Evolutionary conservation across 805 yeast species (phyloP), one percentile per base, ranked within the genome.

Genomic region (Saturnispora dispora): DNA sequence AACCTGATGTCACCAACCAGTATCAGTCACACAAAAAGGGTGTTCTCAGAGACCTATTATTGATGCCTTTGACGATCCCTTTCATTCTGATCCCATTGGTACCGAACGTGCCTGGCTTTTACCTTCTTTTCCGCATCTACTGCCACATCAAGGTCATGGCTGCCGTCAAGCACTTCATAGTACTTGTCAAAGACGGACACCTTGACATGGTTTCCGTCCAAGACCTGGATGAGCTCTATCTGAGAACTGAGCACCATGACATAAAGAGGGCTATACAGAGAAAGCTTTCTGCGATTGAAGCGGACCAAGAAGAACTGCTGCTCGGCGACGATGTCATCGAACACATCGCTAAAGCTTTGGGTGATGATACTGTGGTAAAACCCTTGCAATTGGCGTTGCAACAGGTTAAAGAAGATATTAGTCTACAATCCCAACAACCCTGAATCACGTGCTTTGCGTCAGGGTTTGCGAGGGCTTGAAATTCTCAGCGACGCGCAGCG

Each of bases 21-120:
- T 61, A 73, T 37, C 57, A 70, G 1, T 70, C 71, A 46, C 96
- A 90, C 60, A 66, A 65, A 48, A 82, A 76, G 60, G 76, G 77
- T 58, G 73, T 84, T 55, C 45, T 77, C 2, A 56, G 71, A 37
- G 79, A 85, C 57, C 73, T 78, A 1, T 53, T 82, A 15, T 81
- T 81, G 3, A 66, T 91, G 3, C 97, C 97, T 2, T 56, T 90
- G 44, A 81, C 95, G 0, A 58, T 88, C 3, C 98, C 98, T 2
- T 64, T 90, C 42, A 89, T 88, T 0, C 58, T 88, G 42, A 62
- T 91, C 0, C 98, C 98, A 0, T 73, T 90, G n/a, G 64, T 89
- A 3, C 98, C 98, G 20, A 90, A 90, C 60, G 78, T 90, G 20
- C 98, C 98, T 0, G 96, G 96, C 0, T 85, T 91, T 61, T 91